Evolutionary conservation across 192 early-diverging fungal genomes (phyloP).

Genomic region (Piromyces finnis): DNA sequence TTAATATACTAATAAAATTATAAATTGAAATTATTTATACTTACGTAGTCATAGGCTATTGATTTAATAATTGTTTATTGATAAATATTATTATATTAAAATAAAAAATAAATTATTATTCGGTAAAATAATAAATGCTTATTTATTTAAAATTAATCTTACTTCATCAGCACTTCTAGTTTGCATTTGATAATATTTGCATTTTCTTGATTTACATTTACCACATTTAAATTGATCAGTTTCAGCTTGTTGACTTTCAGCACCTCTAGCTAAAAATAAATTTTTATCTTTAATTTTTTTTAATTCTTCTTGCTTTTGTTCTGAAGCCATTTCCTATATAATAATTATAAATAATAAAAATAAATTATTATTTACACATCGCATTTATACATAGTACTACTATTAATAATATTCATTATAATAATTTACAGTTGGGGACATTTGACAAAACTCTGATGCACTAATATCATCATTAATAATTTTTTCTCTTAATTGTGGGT

Average conservation of each 20-base stretch:
- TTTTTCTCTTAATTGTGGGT: conserved; percentile 50
- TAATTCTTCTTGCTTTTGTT: conserved; percentile 54
- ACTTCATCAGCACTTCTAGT: conserved; percentile 86
- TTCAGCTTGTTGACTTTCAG: conserved; percentile 50
- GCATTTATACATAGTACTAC: no score
- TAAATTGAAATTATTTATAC: no score
- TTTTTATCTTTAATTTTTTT: conserved; percentile 50
- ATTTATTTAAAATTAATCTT: no score
- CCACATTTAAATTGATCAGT: conserved; percentile 91
- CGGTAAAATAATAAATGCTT: no score
- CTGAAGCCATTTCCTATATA: conserved; percentile 74
- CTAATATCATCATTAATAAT: conserved; percentile 51
- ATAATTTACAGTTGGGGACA: conserved; percentile 11
- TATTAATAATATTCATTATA: no score
- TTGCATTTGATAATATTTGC: conserved; percentile 90
- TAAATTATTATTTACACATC: no score
- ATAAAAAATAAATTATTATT: no score
- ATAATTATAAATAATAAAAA: no score
- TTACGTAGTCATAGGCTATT: no score
- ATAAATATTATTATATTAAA: no score
- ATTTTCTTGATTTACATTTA: conserved; percentile 72
- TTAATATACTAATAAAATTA: no score
- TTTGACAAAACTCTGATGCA: conserved; percentile 47
- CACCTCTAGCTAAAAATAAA: conserved; percentile 60
- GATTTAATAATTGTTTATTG: no score